phyloP scores from a whole-genome alignment of 1,284 basidiomycete species.

The Kalmanozyma brasiliensis region DNA sequence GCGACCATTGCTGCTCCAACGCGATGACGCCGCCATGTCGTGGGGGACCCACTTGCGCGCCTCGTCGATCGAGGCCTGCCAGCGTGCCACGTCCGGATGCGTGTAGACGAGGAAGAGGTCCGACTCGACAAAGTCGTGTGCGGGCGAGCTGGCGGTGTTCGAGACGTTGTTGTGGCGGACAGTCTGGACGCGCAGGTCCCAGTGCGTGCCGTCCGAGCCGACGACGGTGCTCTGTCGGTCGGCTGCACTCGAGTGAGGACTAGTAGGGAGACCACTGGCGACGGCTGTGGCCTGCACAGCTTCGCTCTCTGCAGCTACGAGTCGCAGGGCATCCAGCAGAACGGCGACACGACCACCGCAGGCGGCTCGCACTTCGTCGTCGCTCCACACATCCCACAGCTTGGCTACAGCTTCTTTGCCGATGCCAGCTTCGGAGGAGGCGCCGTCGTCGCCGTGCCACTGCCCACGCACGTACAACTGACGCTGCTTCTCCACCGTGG shows the following conservation, averaged over 20 bases:
- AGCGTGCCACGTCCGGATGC: slow-evolving; percentile 18
- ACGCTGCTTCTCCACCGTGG: slow-evolving; percentile 39
- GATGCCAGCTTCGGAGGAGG: slow-evolving; percentile 2
- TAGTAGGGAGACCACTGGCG: background rate
- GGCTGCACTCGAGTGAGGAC: background rate
- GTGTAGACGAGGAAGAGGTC: slow-evolving; percentile 46
- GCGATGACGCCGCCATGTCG: slow-evolving; percentile 9
- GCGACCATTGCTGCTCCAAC: slow-evolving; percentile 6
- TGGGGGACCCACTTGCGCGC: slow-evolving; percentile 39
- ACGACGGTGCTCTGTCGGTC: slow-evolving; percentile 23
- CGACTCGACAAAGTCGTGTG: slow-evolving; percentile 35
- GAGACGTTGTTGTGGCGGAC: slow-evolving; percentile 28
- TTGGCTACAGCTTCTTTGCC: slow-evolving; percentile 32
- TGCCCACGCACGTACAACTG: slow-evolving; percentile 40
- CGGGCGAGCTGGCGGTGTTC: slow-evolving; percentile 1
- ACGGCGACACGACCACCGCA: slow-evolving; percentile 28
- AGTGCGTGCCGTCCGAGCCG: slow-evolving; percentile 22
- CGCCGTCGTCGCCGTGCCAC: slow-evolving; percentile 43
- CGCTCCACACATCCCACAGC: slow-evolving; percentile 45
- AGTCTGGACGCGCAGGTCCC: slow-evolving; percentile 40
- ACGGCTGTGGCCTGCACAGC: background rate
- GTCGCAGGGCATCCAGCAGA: slow-evolving; percentile 34
- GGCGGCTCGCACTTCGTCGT: slow-evolving; percentile 31
- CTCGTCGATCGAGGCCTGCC: slow-evolving; percentile 37
- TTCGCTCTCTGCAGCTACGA: slow-evolving; percentile 24